Percentiles rank a stretch among this genome's conserved stretches.
Conservation (phyloP, 805 yeast species). For the Candida sphagnicola region DNA sequence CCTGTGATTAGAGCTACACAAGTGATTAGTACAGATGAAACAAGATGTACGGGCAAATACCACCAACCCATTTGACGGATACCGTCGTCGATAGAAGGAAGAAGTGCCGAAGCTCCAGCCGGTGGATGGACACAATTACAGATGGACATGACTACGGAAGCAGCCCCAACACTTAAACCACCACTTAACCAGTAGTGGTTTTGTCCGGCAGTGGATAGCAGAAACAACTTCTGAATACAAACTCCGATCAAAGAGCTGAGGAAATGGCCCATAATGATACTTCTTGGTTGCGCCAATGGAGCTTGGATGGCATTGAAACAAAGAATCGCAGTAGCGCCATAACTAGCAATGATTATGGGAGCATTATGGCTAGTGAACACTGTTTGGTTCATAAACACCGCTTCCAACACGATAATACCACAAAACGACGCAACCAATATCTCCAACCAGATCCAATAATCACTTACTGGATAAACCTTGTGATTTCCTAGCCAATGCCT, state of each 20-base stretch:
- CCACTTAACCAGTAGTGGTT: slow-evolving; percentile 55
- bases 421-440: slow-evolving; percentile 41
- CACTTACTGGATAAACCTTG: slow-evolving; percentile 24
- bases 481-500: slow-evolving; percentile 40
- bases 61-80: slow-evolving; percentile 59
- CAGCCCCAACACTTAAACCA: slow-evolving; percentile 51
- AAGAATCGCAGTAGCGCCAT: slow-evolving; percentile 62
- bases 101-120: slow-evolving; percentile 64
- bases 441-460: slow-evolving; percentile 44
- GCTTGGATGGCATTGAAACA: slow-evolving; percentile 51
- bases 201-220: slow-evolving; percentile 38
- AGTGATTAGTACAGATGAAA: slow-evolving; percentile 45
- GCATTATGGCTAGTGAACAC: slow-evolving; percentile 40
- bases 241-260: slow-evolving; percentile 51
- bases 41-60: slow-evolving; percentile 53
- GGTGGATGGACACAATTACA: slow-evolving; percentile 66
- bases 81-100: slow-evolving; percentile 47
- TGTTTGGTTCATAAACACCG: slow-evolving; percentile 37
- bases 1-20: slow-evolving; percentile 50
- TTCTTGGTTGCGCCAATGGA: slow-evolving; percentile 66
- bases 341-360: slow-evolving; percentile 49
- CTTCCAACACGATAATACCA: slow-evolving; percentile 46
- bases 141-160: slow-evolving; percentile 52
- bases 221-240: slow-evolving; percentile 51
- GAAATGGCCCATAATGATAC: slow-evolving; percentile 54